Base-by-base conservation (phyloP, 129 eudicot species). In the Dittrichia graveolens region DNA sequence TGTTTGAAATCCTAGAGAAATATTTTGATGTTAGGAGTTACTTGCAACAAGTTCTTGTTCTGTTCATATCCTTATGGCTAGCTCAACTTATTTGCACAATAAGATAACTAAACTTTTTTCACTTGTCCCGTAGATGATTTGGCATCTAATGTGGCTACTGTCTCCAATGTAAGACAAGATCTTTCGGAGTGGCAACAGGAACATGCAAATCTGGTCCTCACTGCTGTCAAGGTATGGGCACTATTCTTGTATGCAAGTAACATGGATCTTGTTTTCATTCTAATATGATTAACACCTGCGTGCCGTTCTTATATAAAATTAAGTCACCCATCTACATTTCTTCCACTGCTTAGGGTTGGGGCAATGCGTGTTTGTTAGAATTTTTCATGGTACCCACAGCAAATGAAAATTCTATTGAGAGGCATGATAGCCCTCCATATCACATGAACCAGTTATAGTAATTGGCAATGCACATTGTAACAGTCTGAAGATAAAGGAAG, bases 111-210 rank as follows among this genome's bases (percentile, higher is more conserved):
- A 59, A 42, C 57, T 39, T 64, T 35, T 45, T 63, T 72, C 50
- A 52, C 35, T 71, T 68, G 60, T 38, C 0, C 7, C 65, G 46
- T 67, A 86, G 91, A 86, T 81, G 91, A 86, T 80, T 43, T 58
- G 66, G 75, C 57, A 8, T 77, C 88, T 66, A 84, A 86, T 77
- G 88, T 81, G 76, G 83, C 88, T 67, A 78, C 86, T 16, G 82
- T 83, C 73, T 86, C 91, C 43, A 86, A 86, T 78, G 88, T 86
- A 57, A 73, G 84, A 71, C 91, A 83, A 73, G 91, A 86, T 72
- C 91, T 86, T 67, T 80, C 91, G 14, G 86, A 86, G 69, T 86
- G 91, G 91, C 91, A 86, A 82, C 88, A 81, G 69, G 80, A 73
- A 50, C 91, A 86, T 81, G 91, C 91, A 72, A 83, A 75, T 56